Percentiles rank a stretch among this genome's conserved stretches.
Conservation (phyloP, 2,329 filamentous ascomycete species). For the Aspergillus phoenicis region DNA sequence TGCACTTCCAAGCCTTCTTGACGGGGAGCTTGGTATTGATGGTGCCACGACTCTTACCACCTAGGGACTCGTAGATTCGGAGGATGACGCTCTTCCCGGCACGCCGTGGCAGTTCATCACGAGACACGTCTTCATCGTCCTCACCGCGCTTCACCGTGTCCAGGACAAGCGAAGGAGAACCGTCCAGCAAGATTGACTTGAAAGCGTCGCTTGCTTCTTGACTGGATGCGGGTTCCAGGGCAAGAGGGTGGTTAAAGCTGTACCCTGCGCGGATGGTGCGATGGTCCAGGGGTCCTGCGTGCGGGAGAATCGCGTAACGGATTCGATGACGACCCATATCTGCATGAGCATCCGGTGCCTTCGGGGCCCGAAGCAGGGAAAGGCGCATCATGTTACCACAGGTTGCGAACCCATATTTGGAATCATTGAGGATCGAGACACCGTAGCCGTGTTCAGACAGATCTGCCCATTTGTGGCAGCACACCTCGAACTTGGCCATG, state of each 20-base stretch:
- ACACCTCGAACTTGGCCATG: slow-evolving; percentile 97
- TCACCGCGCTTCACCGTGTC: slow-evolving; percentile 94
- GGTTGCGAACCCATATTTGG: slow-evolving; percentile 94
- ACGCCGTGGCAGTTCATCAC: slow-evolving; percentile 63
- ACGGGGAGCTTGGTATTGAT: slow-evolving; percentile 71
- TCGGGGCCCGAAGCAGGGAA: slow-evolving; percentile 81
- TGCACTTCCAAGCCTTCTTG: slow-evolving; percentile 77
- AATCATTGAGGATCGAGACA: slow-evolving; percentile 90
- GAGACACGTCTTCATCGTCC: slow-evolving; percentile 70
- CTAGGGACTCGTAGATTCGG: slow-evolving; percentile 84
- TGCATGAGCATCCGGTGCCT: slow-evolving; percentile 88
- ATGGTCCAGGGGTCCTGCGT: slow-evolving; percentile 70
- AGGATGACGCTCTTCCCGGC: slow-evolving; percentile 79
- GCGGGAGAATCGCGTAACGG: slow-evolving; percentile 87
- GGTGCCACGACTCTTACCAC: slow-evolving; percentile 73
- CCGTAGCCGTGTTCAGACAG: slow-evolving; percentile 85
- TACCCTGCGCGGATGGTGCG: slow-evolving; percentile 80
- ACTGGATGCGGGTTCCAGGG: slow-evolving; percentile 50
- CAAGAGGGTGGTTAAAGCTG: slow-evolving; percentile 85
- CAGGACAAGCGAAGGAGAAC: slow-evolving; percentile 70
- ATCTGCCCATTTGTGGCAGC: slow-evolving; percentile 92
- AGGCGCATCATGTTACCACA: slow-evolving; percentile 86
- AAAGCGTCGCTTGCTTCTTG: slow-evolving; percentile 30
- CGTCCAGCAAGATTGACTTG: slow-evolving; percentile 67
- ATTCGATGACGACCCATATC: slow-evolving; percentile 91